Conservation (phyloP, 2,329 filamentous ascomycete species). For the Colletotrichum navitas region DNA sequence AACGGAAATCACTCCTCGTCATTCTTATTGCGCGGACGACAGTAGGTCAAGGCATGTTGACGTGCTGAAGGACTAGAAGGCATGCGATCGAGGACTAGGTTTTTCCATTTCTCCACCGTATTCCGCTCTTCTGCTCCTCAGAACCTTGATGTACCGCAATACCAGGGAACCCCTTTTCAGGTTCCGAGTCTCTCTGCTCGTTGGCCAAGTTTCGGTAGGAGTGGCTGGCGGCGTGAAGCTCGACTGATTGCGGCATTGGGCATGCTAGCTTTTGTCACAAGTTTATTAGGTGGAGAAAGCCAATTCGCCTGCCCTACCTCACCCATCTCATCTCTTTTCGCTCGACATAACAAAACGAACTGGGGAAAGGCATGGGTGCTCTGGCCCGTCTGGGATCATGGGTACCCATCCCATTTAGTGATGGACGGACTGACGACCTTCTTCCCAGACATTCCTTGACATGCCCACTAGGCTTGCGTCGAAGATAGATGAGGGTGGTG, state of each 20-base stretch:
- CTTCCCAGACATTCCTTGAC: not conserved
- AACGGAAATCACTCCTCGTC: not conserved
- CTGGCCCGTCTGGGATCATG: slow-evolving; percentile 15
- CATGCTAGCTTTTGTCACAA: slow-evolving; percentile 37
- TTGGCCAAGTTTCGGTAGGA: slow-evolving; percentile 32
- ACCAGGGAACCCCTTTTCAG: slow-evolving; percentile 14
- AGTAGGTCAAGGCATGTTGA: not conserved
- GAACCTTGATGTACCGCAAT: not conserved
- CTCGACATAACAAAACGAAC: slow-evolving; percentile 7
- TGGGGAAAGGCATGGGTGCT: slow-evolving; percentile 7
- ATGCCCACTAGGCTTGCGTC: slow-evolving; percentile 26
- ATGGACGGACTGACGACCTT: not conserved
- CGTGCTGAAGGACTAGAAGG: slow-evolving; percentile 12
- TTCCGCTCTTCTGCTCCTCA: slow-evolving; percentile 21
- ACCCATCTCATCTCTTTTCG: slow-evolving; percentile 28
- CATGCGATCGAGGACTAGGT: not conserved
- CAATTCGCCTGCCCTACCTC: slow-evolving; percentile 17
- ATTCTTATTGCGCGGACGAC: not conserved
- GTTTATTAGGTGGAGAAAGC: slow-evolving; percentile 42
- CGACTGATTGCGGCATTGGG: slow-evolving; percentile 33
- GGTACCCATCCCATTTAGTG: slow-evolving; percentile 1
- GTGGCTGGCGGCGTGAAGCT: slow-evolving; percentile 4
- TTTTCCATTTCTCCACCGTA: not conserved
- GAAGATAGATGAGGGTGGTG: slow-evolving; percentile 30
- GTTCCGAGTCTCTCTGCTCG: not conserved